Conservation (phyloP, 176 grass and related monocot species). For the Aegilops bicornis region DNA sequence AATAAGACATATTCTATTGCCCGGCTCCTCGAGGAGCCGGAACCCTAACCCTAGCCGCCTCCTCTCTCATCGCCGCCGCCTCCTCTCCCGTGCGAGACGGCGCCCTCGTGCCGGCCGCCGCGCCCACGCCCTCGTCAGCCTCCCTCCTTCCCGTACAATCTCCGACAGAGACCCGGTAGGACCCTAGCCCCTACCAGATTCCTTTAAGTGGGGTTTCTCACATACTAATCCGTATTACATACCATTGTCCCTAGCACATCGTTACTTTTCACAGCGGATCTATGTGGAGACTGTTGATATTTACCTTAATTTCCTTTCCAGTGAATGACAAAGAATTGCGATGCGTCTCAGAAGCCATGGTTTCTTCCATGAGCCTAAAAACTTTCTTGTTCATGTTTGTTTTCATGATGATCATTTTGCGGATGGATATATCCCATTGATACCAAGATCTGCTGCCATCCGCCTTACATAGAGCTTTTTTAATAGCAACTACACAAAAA, state of each 20-base stretch:
- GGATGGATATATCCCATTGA: slow-evolving; percentile 63
- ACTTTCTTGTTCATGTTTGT: slow-evolving; percentile 85
- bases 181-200: no score
- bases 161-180: no score
- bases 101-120: no score
- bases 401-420: slow-evolving; percentile 72
- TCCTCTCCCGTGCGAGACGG: no score
- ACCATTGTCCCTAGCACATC: neutral
- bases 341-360: slow-evolving; percentile 72
- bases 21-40: no score
- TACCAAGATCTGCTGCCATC: slow-evolving; percentile 95
- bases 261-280: neutral
- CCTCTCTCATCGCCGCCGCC: no score
- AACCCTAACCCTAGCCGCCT: no score
- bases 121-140: no score
- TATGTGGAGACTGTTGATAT: neutral
- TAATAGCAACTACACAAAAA: slow-evolving; percentile 72
- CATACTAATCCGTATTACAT: neutral
- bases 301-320: slow-evolving; percentile 87
- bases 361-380: slow-evolving; percentile 87
- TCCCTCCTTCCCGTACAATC: no score
- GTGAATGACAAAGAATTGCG: slow-evolving; percentile 59
- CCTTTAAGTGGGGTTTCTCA: neutral
- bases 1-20: no score
- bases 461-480: slow-evolving; percentile 91